Evolutionary conservation across 2,329 filamentous ascomycete genomes (phyloP).

Genomic region (Helotiales sp.): DNA sequence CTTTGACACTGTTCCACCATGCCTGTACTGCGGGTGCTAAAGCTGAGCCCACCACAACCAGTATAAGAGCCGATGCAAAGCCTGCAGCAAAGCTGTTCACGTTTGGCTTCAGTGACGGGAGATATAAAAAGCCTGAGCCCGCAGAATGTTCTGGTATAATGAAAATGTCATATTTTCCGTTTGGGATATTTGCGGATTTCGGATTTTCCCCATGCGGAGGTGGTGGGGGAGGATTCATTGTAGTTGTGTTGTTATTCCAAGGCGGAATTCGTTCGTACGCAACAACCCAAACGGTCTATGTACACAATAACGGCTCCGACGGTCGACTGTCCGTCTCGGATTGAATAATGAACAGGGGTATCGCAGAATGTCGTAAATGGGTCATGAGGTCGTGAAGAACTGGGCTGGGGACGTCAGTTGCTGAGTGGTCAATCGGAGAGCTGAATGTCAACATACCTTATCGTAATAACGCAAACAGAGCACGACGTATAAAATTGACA

Average conservation of each 20-base stretch:
- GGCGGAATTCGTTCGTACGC: constrained; percentile 6
- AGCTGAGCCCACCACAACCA: constrained; percentile 73
- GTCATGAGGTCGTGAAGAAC: constrained; percentile 37
- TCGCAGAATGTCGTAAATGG: constrained; percentile 29
- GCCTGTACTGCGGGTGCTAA: constrained; percentile 74
- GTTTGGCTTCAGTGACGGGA: constrained; percentile 86
- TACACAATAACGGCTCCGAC: constrained; percentile 6
- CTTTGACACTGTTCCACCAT: constrained; percentile 75
- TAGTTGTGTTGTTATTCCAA: constrained; percentile 24
- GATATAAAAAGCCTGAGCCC: constrained; percentile 87
- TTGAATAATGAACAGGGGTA: constrained; percentile 24
- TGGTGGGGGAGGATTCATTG: constrained; percentile 67
- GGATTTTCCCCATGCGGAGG: constrained; percentile 85
- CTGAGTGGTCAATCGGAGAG: not conserved
- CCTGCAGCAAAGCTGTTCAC: constrained; percentile 91
- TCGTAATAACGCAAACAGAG: constrained; percentile 12
- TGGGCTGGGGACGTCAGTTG: constrained; percentile 14
- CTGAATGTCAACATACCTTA: constrained; percentile 20
- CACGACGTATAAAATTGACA: constrained; percentile 19
- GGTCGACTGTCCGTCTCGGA: constrained; percentile 13
- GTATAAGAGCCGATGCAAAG: constrained; percentile 75
- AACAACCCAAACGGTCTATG: constrained; percentile 12
- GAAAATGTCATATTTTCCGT: constrained; percentile 96
- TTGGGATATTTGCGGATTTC: constrained; percentile 73
- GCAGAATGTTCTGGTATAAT: constrained; percentile 92